Evolutionary conservation across 2,329 filamentous ascomycete species (phyloP), one percentile per base, ranked within the genome.

Genomic region (Ciborinia camelliae): DNA sequence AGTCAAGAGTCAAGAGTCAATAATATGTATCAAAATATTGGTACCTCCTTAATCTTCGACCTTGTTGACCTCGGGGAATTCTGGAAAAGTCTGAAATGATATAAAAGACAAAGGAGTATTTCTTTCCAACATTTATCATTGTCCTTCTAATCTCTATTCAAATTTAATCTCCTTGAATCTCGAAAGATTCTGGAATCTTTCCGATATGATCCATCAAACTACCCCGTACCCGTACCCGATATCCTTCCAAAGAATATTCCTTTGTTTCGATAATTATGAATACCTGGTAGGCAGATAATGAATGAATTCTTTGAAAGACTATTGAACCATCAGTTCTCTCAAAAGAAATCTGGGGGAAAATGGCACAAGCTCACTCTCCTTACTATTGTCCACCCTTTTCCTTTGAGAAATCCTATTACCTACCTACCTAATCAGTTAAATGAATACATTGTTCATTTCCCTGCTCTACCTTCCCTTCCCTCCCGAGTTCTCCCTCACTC

Each of bases 341-440:
- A 26, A 37, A 12, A 54, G 35, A 54, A 54, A 54, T 39, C 35
- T 54, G 52, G 52, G 52, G 52, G 39, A 28, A 54, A n/a, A 15
- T n/a, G 32, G 52, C 14, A 39, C 8, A 26, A 18, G 18, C 10
- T 54, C 23, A 26, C n/a, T n/a, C 23, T 20, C 15, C 12, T 8
- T 10, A 37, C 12, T 37, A 37, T 8, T 18, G 37, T 39, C 51
- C 32, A 26, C 4, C n/a, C 26, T 39, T 23, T 39, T 15, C 23
- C n/a, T 26, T 47, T 45, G 5, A 20, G n/a, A 14, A 47, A 48
- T 28, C 14, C 35, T 1, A 37, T 37, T 37, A 37, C 8, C 35
- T 10, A 37, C 8, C 35, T 10, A 6, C 2, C 20, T 9, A 39
- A 39, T n/a, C 35, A 54, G 39, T 54, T 10, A 28, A 4, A 28